These are phyloP conservation scores for Aspergillus saccharolyticus DNA, from an alignment of 495 filamentous ascomycete species.

Conservation along the genomic window DNA sequence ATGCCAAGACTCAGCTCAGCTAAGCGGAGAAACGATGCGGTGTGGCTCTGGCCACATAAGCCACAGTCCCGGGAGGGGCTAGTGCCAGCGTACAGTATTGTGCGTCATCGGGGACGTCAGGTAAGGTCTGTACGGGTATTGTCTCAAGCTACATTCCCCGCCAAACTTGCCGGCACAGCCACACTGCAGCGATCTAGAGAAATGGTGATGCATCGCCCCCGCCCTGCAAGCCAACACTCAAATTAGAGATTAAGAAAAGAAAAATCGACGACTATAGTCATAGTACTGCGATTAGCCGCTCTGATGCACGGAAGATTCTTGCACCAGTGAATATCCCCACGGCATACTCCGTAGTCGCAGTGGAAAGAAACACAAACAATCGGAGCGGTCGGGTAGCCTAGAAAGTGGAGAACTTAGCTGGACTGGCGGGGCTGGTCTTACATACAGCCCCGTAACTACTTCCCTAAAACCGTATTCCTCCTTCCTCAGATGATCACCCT, in stretches of 20 bases:
- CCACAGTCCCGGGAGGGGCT: not conserved
- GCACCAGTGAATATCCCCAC: not conserved
- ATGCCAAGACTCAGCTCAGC: not conserved
- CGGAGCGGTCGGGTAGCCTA: not conserved
- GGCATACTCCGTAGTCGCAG: too few species aligned
- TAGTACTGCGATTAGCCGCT: too few species aligned
- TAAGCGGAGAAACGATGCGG: not conserved
- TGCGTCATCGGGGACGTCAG: not conserved
- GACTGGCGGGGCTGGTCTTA: not conserved
- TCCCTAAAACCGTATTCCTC: not conserved
- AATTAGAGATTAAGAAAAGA: too few species aligned
- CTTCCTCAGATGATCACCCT: not conserved
- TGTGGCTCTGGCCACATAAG: not conserved
- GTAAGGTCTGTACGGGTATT: not conserved
- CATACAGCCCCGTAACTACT: not conserved
- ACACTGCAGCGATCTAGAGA: not conserved
- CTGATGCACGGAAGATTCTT: too few species aligned
- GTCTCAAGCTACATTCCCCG: not conserved
- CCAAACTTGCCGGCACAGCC: not conserved
- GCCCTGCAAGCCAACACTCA: not conserved
- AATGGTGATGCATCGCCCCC: not conserved
- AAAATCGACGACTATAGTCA: too few species aligned
- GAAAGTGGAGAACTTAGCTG: not conserved
- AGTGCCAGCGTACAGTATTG: not conserved
- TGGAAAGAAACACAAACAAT: not conserved